Conservation (phyloP, 2,329 filamentous ascomycete species). For the Magnaporthiopsis incrustans region DNA sequence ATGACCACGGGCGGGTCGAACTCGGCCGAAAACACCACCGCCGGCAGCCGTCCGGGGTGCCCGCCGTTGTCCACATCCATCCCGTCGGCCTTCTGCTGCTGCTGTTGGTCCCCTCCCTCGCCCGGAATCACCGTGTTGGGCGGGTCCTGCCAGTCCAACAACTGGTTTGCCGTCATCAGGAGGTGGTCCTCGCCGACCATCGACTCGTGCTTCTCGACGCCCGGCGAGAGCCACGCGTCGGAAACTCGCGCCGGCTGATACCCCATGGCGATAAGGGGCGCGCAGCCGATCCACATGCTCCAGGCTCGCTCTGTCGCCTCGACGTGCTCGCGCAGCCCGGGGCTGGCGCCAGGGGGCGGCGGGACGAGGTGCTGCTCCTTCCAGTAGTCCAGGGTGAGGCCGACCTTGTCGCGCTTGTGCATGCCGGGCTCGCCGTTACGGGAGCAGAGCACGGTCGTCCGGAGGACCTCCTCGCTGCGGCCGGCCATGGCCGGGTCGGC, state of each 20-base stretch:
- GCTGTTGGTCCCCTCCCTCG: slow-evolving; percentile 44
- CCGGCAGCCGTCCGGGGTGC: slow-evolving; percentile 46
- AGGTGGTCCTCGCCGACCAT: slow-evolving; percentile 33
- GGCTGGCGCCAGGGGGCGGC: slow-evolving; percentile 9
- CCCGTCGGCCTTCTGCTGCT: slow-evolving; percentile 19
- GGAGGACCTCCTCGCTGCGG: slow-evolving; percentile 40
- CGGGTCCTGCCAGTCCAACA: slow-evolving; percentile 66
- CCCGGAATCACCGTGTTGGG: slow-evolving; percentile 48
- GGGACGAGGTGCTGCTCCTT: slow-evolving; percentile 47
- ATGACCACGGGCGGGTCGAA: slow-evolving; percentile 69
- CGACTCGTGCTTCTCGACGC: slow-evolving; percentile 50
- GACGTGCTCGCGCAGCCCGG: slow-evolving; percentile 27
- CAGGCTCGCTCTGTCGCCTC: slow-evolving; percentile 46
- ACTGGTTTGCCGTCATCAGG: slow-evolving; percentile 24
- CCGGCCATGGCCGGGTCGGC: slow-evolving; percentile 36
- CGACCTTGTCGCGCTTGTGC: slow-evolving; percentile 59
- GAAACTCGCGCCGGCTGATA: slow-evolving; percentile 59
- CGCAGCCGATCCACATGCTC: slow-evolving; percentile 61
- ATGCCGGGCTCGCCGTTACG: slow-evolving; percentile 64
- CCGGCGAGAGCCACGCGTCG: slow-evolving; percentile 63
- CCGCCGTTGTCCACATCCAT: slow-evolving; percentile 7
- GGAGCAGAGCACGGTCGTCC: slow-evolving; percentile 56
- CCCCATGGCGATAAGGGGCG: slow-evolving; percentile 35
- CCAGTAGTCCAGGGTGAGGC: slow-evolving; percentile 73
- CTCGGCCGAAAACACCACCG: slow-evolving; percentile 66